Base-by-base conservation (phyloP, 257 asterid genomes). In the Nicotiana noctiflora region DNA sequence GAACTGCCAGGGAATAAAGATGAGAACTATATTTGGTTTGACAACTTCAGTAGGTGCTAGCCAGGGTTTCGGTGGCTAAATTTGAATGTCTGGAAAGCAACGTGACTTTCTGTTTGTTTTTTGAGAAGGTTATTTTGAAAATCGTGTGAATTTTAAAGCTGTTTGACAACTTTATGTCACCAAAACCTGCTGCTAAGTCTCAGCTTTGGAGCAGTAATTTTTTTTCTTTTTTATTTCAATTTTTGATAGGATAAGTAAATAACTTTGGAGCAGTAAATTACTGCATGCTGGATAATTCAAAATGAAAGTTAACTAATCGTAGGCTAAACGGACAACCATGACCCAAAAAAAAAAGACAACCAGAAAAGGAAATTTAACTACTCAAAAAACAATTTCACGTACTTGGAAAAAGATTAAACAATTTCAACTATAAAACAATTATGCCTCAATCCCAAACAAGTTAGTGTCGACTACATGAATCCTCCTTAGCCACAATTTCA, bases 1-100 rank as follows among this genome's bases (percentile, higher is more conserved):
- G 60, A 72, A 72, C 46, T 72, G 37, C 59, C 21, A 70, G 23
- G 60, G 78, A 46, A 23, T n/a, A 25, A 49, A 72, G 37, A 19
- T 72, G 60, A 72, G 15, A 72, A 56, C 40, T 70, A 21, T 72
- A 72, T 72, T 72, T 72, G 40, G 56, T 23, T 72, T 72, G 40
- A 46, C 78, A 46, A 72, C 40, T 13, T 72, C 60, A 23, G 60
- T 23, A 21, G 77, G 7, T 21, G 19, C 34, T 70, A 21, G 19
- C 46, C 57, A 68, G 37, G 6, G 32, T 8, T 44, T 70, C 46
- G 76, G 56, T 51, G 49, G 31, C 8, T 19, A 37, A 5, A 68
- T 19, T 19, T 19, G 57, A 40, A 70, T 40, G 77, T 70, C 44
- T 12, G 77, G 57, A 21, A 21, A 12, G 21, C 19, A 9, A 19